Evolutionary conservation across 768 basidiomycete species (phyloP), one percentile per base, ranked within the genome.

Genomic region (Boletus reticulatus): DNA sequence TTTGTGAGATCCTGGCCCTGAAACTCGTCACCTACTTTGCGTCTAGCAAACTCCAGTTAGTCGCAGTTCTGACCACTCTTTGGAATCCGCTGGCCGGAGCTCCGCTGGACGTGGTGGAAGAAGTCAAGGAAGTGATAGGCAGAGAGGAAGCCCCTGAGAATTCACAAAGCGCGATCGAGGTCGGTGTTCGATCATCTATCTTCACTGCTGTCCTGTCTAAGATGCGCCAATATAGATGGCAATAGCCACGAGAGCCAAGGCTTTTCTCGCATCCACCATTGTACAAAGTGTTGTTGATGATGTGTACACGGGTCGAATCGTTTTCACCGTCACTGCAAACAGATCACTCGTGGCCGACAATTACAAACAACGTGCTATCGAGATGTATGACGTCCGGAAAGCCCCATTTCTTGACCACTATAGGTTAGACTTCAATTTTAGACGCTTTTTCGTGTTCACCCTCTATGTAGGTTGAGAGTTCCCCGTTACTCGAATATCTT

Each of bases 81-180:
- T 97, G 92, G 89, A 90, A 86, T 67, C 90, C 94, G 2, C 81
- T 96, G 49, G 81, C 88, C 34, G 92, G 92, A 2, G 90, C 90
- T 4, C 78, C 85, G 1, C 63, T 69, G 17, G 81, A 86, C 22
- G 81, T 90, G 24, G 74, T 93, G 7, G 79, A 85, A 29, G 82
- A 87, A 43, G 84, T 95, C 39, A 84, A 81, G 65, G 72, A 76
- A 24, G 73, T 72, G 2, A 67, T 88, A 4, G 83, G 80, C 8
- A 75, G 78, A 17, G 84, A 88, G 29, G 77, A 83, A 45, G 62
- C 61, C 29, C 72, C 86, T 54, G 81, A 86, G 51, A 84, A 84
- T 57, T 81, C 85, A 16, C 83, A 90, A 67, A 94, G 87, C 66
- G 91, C 92, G 2, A 79, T 97, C 5, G 94, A 96, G 83, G 92